A percentile compares a stretch with the other conserved stretches of the same genome.
phyloP scores from a whole-genome alignment of 371 early-diverging fungal genomes.

The Apophysomyces ossiformis region DNA sequence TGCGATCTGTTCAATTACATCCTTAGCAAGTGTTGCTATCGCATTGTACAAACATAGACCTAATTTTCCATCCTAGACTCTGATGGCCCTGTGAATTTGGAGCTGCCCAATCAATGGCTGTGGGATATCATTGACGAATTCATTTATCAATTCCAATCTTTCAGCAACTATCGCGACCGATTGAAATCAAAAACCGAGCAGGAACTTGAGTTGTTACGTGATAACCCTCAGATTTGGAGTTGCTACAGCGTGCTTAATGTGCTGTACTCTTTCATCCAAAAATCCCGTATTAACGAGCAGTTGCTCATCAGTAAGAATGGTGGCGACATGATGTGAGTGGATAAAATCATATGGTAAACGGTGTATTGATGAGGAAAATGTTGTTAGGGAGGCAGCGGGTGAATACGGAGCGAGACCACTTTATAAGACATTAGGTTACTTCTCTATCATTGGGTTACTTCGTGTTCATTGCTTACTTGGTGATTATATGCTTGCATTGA shows the following conservation, averaged over 20 bases:
- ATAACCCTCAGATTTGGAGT: slow-evolving; percentile 92
- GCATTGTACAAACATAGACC: background rate
- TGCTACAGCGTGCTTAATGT: slow-evolving; percentile 95
- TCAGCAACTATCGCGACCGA: slow-evolving; percentile 91
- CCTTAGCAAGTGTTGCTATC: slow-evolving; percentile 64
- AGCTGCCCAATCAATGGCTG: slow-evolving; percentile 97
- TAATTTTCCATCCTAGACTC: slow-evolving; percentile 56
- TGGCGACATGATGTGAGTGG: slow-evolving; percentile 74
- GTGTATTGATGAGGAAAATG: background rate
- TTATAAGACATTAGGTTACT: slow-evolving; percentile 97
- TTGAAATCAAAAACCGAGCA: slow-evolving; percentile 79
- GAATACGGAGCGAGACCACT: slow-evolving; percentile 79
- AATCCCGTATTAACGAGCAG: slow-evolving; percentile 93
- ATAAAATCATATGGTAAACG: background rate
- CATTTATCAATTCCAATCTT: slow-evolving; percentile 98
- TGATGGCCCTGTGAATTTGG: slow-evolving; percentile 81
- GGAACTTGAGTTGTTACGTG: slow-evolving; percentile 81
- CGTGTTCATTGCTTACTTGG: slow-evolving; percentile 95
- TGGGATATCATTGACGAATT: slow-evolving; percentile 99
- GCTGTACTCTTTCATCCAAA: slow-evolving; percentile 91
- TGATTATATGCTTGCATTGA: slow-evolving; percentile 92
- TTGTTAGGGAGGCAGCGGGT: slow-evolving; percentile 69
- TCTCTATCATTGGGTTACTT: slow-evolving; percentile 89
- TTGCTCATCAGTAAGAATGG: slow-evolving; percentile 86
- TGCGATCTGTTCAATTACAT: slow-evolving; percentile 96